These are phyloP conservation scores for Collariella sp. DNA, from an alignment of 495 filamentous ascomycete genomes.

Conservation along the genomic window DNA sequence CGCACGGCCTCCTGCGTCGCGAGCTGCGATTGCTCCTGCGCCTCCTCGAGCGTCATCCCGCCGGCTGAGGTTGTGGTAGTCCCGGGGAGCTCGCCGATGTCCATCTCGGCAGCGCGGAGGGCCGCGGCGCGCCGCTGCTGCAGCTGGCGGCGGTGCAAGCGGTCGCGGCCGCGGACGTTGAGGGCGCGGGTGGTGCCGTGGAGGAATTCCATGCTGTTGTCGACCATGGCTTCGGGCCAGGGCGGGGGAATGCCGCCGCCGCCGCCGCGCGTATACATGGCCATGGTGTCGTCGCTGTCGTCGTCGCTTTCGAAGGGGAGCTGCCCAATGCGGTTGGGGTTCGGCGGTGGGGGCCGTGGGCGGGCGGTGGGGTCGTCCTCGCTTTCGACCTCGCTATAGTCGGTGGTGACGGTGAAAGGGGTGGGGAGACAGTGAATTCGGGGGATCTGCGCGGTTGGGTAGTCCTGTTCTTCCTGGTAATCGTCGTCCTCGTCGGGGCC, in stretches of 20 bases:
- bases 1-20: constrained; percentile 48
- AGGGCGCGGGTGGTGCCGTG: not conserved
- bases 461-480: constrained; percentile 45
- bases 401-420: constrained; percentile 42
- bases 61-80: too few species aligned
- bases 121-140: not conserved
- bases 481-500: constrained; percentile 37
- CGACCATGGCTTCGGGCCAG: too few species aligned
- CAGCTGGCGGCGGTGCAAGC: not conserved
- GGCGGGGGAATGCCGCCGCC: constrained; percentile 9
- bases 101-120: not conserved
- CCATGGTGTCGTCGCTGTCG: constrained; percentile 33
- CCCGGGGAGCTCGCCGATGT: not conserved
- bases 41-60: constrained; percentile 37
- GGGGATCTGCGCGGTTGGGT: constrained; percentile 43
- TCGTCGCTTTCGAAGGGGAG: constrained; percentile 43
- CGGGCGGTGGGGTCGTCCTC: constrained; percentile 25
- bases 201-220: not conserved
- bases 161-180: not conserved
- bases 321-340: constrained; percentile 40
- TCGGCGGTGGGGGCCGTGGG: constrained; percentile 16
- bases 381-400: constrained; percentile 46
- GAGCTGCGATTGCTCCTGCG: constrained; percentile 43
- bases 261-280: constrained; percentile 7
- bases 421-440: constrained; percentile 38